Conservation (phyloP, 164 flowering plant genomes). For the Piper longum region DNA sequence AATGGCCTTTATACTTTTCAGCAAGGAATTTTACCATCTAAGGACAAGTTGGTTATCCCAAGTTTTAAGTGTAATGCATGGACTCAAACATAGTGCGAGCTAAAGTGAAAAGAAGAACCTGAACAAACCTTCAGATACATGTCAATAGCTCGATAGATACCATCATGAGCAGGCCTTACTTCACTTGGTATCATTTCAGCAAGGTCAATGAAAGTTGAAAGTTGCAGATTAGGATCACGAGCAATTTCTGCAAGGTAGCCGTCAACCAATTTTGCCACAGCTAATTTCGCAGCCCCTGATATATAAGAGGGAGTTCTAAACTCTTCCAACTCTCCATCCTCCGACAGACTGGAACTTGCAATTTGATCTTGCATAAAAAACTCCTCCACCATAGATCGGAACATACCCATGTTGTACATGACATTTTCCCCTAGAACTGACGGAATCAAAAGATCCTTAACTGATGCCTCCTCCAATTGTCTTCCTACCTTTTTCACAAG, state of each 20-base stretch:
- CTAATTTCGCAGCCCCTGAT: slow-evolving; percentile 65
- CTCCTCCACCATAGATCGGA: slow-evolving; percentile 50
- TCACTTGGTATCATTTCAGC: slow-evolving; percentile 52
- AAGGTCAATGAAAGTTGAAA: slow-evolving; percentile 44
- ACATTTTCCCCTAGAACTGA: slow-evolving; percentile 28
- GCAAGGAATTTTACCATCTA: no score
- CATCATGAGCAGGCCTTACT: slow-evolving; percentile 64
- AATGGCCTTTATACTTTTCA: no score
- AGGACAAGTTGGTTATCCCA: no score
- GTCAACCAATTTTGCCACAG: slow-evolving; percentile 80
- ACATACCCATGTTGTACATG: slow-evolving; percentile 52
- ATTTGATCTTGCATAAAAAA: slow-evolving; percentile 46
- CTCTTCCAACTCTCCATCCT: slow-evolving; percentile 35
- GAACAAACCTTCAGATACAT: slow-evolving; percentile 61
- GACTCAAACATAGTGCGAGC: no score
- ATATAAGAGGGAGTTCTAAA: slow-evolving; percentile 34
- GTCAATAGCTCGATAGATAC: slow-evolving; percentile 82
- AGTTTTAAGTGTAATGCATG: no score
- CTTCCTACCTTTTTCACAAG: slow-evolving; percentile 60
- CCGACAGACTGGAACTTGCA: slow-evolving; percentile 18
- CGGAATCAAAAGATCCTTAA: slow-evolving; percentile 57
- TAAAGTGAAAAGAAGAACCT: neutral
- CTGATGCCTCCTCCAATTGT: slow-evolving; percentile 79
- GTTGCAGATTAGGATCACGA: slow-evolving; percentile 57
- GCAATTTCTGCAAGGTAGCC: slow-evolving; percentile 81